Conservation (phyloP, 2,329 filamentous ascomycete species). For the Aspergillus melleus region DNA sequence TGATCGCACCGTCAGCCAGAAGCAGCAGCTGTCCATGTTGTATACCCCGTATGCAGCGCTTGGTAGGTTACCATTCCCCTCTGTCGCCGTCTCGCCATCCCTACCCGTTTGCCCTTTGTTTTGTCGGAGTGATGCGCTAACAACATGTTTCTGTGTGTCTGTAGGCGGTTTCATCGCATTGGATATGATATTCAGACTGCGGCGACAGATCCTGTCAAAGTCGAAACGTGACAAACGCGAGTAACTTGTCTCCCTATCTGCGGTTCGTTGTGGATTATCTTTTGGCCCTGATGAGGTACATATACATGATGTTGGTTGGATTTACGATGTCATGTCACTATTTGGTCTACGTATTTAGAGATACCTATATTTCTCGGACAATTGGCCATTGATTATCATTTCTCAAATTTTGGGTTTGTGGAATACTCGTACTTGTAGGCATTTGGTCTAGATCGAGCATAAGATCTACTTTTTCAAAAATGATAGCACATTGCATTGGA, state of each 20-base stretch:
- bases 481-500: neutral
- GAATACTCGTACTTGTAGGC: no score
- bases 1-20: constrained; percentile 46
- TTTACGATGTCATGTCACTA: neutral
- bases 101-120: neutral
- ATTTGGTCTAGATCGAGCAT: no score
- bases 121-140: neutral
- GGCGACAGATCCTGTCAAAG: constrained; percentile 26
- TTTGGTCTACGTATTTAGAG: neutral
- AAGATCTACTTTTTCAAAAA: neutral
- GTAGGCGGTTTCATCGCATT: constrained; percentile 40
- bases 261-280: no score
- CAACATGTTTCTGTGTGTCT: neutral
- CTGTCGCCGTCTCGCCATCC: no score
- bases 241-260: neutral
- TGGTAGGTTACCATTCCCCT: constrained; percentile 43
- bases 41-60: constrained; percentile 60
- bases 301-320: neutral
- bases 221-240: constrained; percentile 29
- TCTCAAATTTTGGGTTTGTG: no score
- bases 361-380: neutral
- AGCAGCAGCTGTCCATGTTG: constrained; percentile 51
- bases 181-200: constrained; percentile 40
- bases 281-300: neutral
- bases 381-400: neutral